Base-by-base conservation (phyloP, 129 eudicot genomes). In the Glebionis coronaria region DNA sequence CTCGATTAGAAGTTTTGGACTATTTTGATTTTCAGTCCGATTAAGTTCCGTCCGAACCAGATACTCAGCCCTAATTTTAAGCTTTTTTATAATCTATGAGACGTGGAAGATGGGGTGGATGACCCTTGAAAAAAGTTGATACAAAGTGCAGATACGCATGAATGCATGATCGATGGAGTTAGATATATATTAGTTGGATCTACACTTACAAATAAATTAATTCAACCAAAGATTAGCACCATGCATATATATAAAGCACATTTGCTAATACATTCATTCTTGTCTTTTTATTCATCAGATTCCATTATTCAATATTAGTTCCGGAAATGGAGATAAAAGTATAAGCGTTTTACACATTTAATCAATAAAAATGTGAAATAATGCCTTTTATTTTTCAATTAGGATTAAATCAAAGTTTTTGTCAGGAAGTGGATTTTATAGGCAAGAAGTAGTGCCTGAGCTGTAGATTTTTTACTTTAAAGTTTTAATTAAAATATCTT, bases 171-270 rank as follows among this genome's bases (percentile, higher is more conserved):
- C 2, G n/a, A n/a, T n/a, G n/a, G 2, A 23, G 56, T 65, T 45
- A 56, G 52, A 74, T 65, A n/a, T n/a, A n/a, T n/a, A 19, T 73
- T 56, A 73, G 78, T 65, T 65, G 78, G 72, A 64, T 57, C 25
- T 66, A 66, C 73, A 74, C 79, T 74, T 66, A 3, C 68, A n/a
- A 45, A 18, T 10, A 19, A 20, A 7, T 53, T 18, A 53, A 1
- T 12, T 44, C 61, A 40, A 53, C 42, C 14, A 51, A 47, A 42
- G 54, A 53, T 16, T 52, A 25, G 38, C 53, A 73, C 28, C 78
- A 73, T 71, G 42, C 56, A 73, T 16, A 49, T n/a, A n/a, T 57
- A 54, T 63, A 55, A 44, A 73, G 21, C 56, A 63, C 56, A 45
- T 47, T 55, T 64, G 9, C 28, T 73, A 21, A 35, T n/a, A 18